phyloP scores from a whole-genome alignment of 2,329 filamentous ascomycete species.

The Trichoderma oligosporum region DNA sequence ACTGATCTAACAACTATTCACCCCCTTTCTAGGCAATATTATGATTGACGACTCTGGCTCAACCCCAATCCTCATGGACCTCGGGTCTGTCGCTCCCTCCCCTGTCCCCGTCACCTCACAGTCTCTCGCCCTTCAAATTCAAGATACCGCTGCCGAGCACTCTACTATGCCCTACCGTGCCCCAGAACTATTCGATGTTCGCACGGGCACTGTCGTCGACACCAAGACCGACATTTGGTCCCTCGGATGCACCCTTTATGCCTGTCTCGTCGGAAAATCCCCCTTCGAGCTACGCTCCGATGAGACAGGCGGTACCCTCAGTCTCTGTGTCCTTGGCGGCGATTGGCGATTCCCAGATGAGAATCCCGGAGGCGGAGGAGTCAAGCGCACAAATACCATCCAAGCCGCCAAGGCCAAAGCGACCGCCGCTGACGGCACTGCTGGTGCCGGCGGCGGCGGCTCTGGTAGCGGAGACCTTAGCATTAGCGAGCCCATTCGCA shows the following conservation, averaged over 20 bases:
- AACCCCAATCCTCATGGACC: constrained; percentile 92
- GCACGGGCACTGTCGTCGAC: constrained; percentile 85
- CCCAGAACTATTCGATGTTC: constrained; percentile 96
- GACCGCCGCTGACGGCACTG: constrained; percentile 27
- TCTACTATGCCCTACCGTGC: constrained; percentile 98
- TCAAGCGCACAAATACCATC: constrained; percentile 44
- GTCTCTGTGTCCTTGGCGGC: constrained; percentile 85
- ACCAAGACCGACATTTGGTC: constrained; percentile 99
- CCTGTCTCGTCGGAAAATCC: constrained; percentile 92
- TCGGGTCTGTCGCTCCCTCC: constrained; percentile 83
- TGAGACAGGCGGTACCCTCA: constrained; percentile 90
- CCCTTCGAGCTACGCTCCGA: constrained; percentile 95
- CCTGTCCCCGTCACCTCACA: constrained; percentile 87
- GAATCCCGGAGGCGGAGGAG: constrained; percentile 53
- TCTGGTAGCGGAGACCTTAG: constrained; percentile 36
- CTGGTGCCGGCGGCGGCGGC: constrained; percentile 22
- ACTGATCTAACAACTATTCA: background rate
- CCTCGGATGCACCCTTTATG: constrained; percentile 94
- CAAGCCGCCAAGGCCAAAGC: constrained; percentile 32
- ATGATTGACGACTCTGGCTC: constrained; percentile 94
- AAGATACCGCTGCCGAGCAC: constrained; percentile 93
- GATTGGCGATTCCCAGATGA: constrained; percentile 98
- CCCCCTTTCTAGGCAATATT: constrained; percentile 77
- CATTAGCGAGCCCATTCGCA: constrained; percentile 79
- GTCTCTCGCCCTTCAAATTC: constrained; percentile 83